These are phyloP conservation scores for Castanospermum australe DNA, from an alignment of 306 rosid species.

Conservation along the genomic window DNA sequence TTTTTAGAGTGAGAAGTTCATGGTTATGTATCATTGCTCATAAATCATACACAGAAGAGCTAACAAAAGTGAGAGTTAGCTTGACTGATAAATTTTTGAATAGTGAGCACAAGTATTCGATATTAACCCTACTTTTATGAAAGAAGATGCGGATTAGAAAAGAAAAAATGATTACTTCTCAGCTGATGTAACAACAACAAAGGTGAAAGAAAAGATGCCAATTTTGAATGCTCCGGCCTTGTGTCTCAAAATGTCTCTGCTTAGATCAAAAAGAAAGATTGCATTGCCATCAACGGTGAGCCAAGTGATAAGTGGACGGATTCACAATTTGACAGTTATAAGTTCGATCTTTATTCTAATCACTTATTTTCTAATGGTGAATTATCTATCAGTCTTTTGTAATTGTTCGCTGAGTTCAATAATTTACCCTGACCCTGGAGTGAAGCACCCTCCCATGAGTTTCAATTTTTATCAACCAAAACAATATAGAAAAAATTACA, in stretches of 20 bases:
- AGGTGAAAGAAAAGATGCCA: background rate
- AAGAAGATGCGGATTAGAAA: conserved; percentile 7
- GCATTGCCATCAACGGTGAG: too few relatives aligned
- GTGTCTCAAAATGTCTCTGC: background rate
- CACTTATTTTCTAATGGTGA: too few relatives aligned
- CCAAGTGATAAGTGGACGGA: too few relatives aligned
- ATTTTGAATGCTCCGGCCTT: background rate
- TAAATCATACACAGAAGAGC: background rate
- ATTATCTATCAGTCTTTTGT: too few relatives aligned
- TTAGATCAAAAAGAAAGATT: background rate
- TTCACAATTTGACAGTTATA: too few relatives aligned
- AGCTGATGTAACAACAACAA: background rate
- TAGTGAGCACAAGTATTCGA: background rate
- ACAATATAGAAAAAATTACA: too few relatives aligned
- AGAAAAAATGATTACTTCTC: background rate
- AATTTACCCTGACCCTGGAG: too few relatives aligned
- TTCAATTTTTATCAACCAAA: too few relatives aligned
- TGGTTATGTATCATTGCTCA: background rate
- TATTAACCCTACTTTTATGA: background rate
- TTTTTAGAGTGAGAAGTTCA: background rate
- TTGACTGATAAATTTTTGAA: background rate
- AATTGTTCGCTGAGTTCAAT: too few relatives aligned
- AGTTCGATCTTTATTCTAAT: too few relatives aligned
- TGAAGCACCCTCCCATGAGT: too few relatives aligned
- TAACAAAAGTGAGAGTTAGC: background rate